Base-by-base conservation (phyloP, 192 early-diverging fungal species). In the Spizellomyces punctatus region DNA sequence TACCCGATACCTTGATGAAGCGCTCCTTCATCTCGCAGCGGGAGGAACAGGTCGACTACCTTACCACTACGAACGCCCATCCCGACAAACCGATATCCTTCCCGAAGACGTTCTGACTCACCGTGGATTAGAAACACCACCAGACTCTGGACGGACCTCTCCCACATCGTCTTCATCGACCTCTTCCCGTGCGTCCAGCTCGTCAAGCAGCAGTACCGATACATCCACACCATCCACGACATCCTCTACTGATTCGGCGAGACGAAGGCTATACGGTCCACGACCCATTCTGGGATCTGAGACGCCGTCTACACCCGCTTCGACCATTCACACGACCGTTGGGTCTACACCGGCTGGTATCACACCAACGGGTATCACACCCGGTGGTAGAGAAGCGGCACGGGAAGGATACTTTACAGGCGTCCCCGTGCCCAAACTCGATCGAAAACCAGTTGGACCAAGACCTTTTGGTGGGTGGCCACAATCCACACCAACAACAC, bases 381-480 rank as follows among this genome's bases (percentile, higher is more conserved):
- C 27, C 1, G 27, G 27, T 36, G 3, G 27, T 36, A 36, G 27
- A 19, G 17, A 54, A 54, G 17, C 1, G 50, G 12, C 50, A 54
- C 17, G 14, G 17, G 50, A 54, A 0, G 50, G 50, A 54, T 54
- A 54, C 50, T 54, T 54, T 54, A 12, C 50, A 54, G 14, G 14
- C 14, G 50, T 19, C 50, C 2, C 50, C 0, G 50, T 19, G 50
- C 17, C 50, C 50, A 54, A 54, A 19, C 50, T n/a, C 12, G 50
- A 54, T 12, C 50, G 50, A 16, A 60, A 6, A 45, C 71, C 71
- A 14, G 17, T 12, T n/a, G 71, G 71, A 5, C 71, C 71, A n/a
- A 47, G 71, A 10, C 62, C 71, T 8, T 72, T 63, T 17, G 59
- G 69, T 63, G 71, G 71, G 10, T 64, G 61, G 62, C 21, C 17